These are phyloP conservation scores for Garcia nutans DNA, from an alignment of 345 rosid species.

Conservation along the genomic window DNA sequence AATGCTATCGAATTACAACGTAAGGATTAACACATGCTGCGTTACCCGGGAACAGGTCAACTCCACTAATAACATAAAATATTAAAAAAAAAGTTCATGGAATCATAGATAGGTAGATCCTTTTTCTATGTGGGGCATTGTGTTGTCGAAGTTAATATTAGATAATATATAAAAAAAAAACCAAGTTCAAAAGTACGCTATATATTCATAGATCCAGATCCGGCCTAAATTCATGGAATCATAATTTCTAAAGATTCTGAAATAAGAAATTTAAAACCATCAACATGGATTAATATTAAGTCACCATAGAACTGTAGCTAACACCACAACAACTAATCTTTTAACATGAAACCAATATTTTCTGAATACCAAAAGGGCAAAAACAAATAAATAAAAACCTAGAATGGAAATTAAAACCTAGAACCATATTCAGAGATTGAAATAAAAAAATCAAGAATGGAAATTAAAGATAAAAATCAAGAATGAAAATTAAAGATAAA, in stretches of 20 bases:
- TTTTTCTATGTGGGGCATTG: constrained; percentile 6
- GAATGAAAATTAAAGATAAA: neutral
- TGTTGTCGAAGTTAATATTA: constrained; percentile 4
- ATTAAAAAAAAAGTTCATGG: neutral
- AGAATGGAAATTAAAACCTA: neutral
- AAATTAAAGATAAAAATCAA: too few species aligned
- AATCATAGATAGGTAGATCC: constrained; percentile 9
- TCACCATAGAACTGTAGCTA: neutral
- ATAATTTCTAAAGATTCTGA: neutral
- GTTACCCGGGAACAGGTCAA: neutral
- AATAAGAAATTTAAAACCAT: neutral
- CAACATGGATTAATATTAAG: neutral
- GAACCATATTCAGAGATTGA: neutral
- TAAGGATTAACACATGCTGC: neutral
- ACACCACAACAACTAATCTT: neutral
- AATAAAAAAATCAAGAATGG: neutral
- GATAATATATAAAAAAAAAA: constrained; percentile 15
- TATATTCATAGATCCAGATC: constrained; percentile 18
- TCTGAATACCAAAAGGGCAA: neutral
- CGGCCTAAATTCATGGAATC: neutral
- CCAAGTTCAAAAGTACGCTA: constrained; percentile 11
- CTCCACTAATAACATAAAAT: neutral
- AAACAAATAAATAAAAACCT: neutral
- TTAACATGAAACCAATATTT: neutral
- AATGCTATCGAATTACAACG: too few species aligned